Conservation (phyloP, 345 rosid species). For the Salix caprea region DNA sequence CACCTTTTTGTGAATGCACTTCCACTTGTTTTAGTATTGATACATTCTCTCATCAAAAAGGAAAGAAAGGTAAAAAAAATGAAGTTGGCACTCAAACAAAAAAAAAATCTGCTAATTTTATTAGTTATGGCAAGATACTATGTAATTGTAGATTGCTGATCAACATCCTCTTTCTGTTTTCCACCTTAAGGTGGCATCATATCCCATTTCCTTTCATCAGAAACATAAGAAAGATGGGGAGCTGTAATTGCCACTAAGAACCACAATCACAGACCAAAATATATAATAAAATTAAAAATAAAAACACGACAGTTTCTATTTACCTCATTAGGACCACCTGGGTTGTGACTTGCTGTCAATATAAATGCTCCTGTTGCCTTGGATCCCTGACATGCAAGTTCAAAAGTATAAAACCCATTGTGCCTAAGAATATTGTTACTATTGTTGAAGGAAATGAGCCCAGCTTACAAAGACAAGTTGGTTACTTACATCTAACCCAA, state of each 20-base stretch:
- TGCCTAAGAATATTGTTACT: background rate
- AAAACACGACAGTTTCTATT: background rate
- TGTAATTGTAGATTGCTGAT: background rate
- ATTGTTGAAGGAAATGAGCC: background rate
- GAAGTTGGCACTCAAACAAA: background rate
- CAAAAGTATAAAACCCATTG: conserved; percentile 4
- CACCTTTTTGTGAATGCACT: background rate
- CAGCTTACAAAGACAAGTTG: conserved; percentile 8
- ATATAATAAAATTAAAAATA: background rate
- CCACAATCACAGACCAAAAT: background rate
- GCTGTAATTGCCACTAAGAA: background rate
- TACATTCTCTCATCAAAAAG: background rate
- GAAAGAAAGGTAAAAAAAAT: background rate
- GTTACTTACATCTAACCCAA: conserved; percentile 79
- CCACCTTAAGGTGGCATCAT: background rate
- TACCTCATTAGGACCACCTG: conserved; percentile 99
- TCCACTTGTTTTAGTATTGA: background rate
- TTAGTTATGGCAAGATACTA: background rate
- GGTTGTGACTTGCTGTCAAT: conserved; percentile 98
- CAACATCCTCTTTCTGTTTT: background rate
- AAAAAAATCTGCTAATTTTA: background rate
- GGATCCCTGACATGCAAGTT: conserved; percentile 62
- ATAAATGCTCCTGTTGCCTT: conserved; percentile 93
- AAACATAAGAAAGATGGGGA: background rate
- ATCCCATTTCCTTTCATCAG: background rate